These are phyloP conservation scores for Gentiana macrophylla DNA, from an alignment of 257 asterid genomes.

Conservation along the genomic window DNA sequence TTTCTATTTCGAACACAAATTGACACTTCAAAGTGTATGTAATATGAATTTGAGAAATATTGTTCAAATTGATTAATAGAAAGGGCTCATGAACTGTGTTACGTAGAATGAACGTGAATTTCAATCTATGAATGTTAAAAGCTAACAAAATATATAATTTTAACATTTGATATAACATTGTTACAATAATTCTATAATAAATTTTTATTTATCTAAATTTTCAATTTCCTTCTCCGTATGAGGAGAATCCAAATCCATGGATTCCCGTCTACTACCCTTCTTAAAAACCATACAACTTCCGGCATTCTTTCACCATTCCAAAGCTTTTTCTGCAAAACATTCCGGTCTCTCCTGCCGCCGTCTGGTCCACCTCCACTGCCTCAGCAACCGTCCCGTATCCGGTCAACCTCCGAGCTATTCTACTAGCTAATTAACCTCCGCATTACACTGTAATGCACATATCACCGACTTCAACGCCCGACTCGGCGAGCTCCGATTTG, in stretches of 20 bases:
- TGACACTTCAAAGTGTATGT: too few relatives aligned
- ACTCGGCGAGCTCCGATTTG: slow-evolving; percentile 78
- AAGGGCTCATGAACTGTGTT: too few relatives aligned
- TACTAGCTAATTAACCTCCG: slow-evolving; percentile 21
- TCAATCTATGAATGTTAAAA: too few relatives aligned
- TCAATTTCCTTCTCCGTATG: slow-evolving; percentile 26
- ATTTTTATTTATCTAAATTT: slow-evolving; percentile 18
- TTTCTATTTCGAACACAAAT: too few relatives aligned
- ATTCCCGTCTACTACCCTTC: slow-evolving; percentile 51
- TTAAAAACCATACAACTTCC: slow-evolving; percentile 70
- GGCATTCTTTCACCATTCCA: slow-evolving; percentile 49
- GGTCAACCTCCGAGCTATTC: slow-evolving; percentile 33
- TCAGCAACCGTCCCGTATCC: slow-evolving; percentile 37
- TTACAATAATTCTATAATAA: too few relatives aligned
- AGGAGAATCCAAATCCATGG: slow-evolving; percentile 30
- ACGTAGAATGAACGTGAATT: too few relatives aligned
- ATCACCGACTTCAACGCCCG: slow-evolving; percentile 74
- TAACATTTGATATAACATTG: too few relatives aligned
- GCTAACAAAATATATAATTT: too few relatives aligned
- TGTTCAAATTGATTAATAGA: too few relatives aligned
- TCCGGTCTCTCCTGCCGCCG: slow-evolving; percentile 5
- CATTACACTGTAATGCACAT: slow-evolving; percentile 55
- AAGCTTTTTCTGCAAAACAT: slow-evolving; percentile 32
- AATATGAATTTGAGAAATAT: too few relatives aligned
- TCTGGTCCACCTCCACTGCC: slow-evolving; percentile 33